A percentile compares a stretch with the other conserved stretches of the same genome.
phyloP scores from a whole-genome alignment of 192 early-diverging fungal species.

The Endogone sp. region DNA sequence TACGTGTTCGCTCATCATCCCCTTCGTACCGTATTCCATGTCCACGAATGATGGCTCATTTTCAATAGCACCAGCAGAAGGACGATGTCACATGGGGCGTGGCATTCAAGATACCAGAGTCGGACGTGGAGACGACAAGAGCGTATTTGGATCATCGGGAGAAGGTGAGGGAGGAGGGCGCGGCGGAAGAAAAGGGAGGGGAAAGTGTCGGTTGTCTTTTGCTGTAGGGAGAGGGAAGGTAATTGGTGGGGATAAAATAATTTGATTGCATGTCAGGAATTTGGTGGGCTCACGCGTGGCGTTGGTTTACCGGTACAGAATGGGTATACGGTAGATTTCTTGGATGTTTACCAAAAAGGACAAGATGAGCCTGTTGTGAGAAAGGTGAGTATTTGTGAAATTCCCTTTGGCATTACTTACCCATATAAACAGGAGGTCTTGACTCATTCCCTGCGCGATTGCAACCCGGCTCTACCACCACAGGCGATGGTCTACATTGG shows the following conservation, averaged over 20 bases:
- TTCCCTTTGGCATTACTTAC: neutral
- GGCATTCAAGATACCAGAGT: constrained; percentile 71
- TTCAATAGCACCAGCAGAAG: constrained; percentile 16
- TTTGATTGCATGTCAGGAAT: neutral
- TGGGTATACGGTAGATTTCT: constrained; percentile 69
- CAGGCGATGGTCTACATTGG: constrained; percentile 81
- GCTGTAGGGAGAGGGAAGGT: neutral
- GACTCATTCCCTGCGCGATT: neutral
- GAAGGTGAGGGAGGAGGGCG: constrained; percentile 41
- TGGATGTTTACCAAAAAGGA: constrained; percentile 53
- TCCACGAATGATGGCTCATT: too few relatives aligned
- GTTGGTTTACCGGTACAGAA: constrained; percentile 36
- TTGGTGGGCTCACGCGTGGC: neutral
- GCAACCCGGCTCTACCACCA: neutral
- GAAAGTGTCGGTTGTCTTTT: neutral
- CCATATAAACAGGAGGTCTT: too few relatives aligned
- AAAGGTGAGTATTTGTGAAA: constrained; percentile 32
- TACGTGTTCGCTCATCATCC: neutral
- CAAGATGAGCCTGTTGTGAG: constrained; percentile 37
- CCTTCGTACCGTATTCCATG: too few relatives aligned
- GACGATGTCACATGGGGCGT: constrained; percentile 72
- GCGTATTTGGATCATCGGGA: constrained; percentile 83
- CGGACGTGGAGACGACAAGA: constrained; percentile 60
- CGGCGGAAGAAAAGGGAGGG: neutral
- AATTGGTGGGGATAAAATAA: neutral